phyloP scores from a whole-genome alignment of 768 basidiomycete species.

The Symmetrospora coprosmae region DNA sequence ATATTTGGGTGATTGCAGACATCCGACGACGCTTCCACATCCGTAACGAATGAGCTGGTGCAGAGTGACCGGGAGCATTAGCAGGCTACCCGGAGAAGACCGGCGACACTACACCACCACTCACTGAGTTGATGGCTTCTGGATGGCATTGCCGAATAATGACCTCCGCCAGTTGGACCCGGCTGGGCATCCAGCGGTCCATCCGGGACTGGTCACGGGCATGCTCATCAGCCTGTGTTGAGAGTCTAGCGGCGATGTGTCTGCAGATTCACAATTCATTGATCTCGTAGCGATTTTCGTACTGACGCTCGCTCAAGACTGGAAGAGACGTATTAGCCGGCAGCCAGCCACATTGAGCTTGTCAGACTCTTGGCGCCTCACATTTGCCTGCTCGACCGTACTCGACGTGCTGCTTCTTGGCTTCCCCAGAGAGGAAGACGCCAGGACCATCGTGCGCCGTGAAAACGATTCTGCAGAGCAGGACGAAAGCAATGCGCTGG shows the following conservation, averaged over 20 bases:
- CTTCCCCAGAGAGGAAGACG: constrained; percentile 2
- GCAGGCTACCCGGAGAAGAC: constrained; percentile 15
- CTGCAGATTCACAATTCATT: too few species aligned
- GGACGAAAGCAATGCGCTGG: background rate
- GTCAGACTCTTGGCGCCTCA: too few species aligned
- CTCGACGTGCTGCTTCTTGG: background rate
- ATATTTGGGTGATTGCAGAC: constrained; percentile 37
- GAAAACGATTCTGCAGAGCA: background rate
- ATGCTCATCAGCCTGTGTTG: too few species aligned
- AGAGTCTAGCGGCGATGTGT: too few species aligned
- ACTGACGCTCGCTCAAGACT: too few species aligned
- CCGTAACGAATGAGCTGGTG: constrained; percentile 32
- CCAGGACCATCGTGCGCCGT: constrained; percentile 17
- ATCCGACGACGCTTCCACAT: constrained; percentile 34
- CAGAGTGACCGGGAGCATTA: too few species aligned
- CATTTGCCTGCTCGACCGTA: background rate
- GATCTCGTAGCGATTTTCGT: too few species aligned
- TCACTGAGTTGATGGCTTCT: constrained; percentile 8
- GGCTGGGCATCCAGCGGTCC: background rate
- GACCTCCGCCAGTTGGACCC: background rate
- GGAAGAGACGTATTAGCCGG: too few species aligned
- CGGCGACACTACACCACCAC: constrained; percentile 28
- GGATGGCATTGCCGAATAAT: background rate
- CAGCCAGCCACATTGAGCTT: too few species aligned
- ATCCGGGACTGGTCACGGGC: constrained; percentile 1